phyloP scores from a whole-genome alignment of 768 basidiomycete genomes.

The Mycena galopus region DNA sequence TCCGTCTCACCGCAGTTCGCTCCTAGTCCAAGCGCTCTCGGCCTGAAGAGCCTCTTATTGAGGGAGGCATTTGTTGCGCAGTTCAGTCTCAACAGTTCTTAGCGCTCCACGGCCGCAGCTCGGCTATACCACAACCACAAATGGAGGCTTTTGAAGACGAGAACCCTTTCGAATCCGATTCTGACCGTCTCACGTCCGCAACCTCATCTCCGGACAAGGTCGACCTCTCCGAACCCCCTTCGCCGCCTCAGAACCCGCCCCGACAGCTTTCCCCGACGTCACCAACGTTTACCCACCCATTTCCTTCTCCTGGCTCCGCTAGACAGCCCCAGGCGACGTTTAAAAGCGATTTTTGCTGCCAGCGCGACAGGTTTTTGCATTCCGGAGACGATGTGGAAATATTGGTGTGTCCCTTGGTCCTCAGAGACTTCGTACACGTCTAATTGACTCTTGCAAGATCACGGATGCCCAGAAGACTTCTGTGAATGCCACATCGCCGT shows the following conservation, averaged over 20 bases:
- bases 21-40: neutral
- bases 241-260: conserved; percentile 61
- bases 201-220: conserved; percentile 66
- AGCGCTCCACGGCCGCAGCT: neutral
- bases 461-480: conserved; percentile 96
- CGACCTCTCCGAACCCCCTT: conserved; percentile 71
- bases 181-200: conserved; percentile 35
- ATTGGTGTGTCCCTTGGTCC: conserved; percentile 60
- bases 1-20: neutral
- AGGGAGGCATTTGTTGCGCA: conserved; percentile 8
- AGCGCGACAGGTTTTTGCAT: conserved; percentile 81
- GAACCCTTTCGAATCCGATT: conserved; percentile 74
- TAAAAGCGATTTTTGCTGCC: conserved; percentile 86
- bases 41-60: neutral
- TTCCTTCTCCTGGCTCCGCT: conserved; percentile 71
- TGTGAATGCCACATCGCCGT: conserved; percentile 87
- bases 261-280: conserved; percentile 63
- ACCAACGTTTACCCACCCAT: conserved; percentile 56
- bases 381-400: conserved; percentile 88
- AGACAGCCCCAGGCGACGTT: conserved; percentile 63
- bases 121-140: conserved; percentile 1
- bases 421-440: neutral
- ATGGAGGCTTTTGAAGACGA: conserved; percentile 73
- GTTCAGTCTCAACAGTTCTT: neutral
- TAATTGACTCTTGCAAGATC: conserved; percentile 69